Evolutionary conservation across 176 grass and related monocot genomes (phyloP), one percentile per base, ranked within the genome.

Genomic region (Luzula sylvatica): DNA sequence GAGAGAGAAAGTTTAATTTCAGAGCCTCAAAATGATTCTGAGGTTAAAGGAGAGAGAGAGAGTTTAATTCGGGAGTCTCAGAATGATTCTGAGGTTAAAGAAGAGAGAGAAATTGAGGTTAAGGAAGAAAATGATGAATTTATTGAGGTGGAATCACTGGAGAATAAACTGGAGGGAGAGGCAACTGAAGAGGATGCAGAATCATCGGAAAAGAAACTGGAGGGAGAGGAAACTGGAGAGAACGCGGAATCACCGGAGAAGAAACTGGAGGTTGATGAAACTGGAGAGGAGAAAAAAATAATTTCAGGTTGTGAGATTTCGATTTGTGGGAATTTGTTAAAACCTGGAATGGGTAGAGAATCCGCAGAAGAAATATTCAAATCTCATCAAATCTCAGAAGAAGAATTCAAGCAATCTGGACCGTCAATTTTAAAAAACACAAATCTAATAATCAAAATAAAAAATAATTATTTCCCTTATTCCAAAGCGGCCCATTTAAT

Each of bases 401-500:
- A 80, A 26, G 75, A 80, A 55, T 80, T 90, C 55, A 83, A 73
- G 69, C 58, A 66, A 69, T 92, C 93, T 74, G 93, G 86, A 28
- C 38, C 42, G 23, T 75, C 93, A 22, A 80, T 98, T 54, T 68
- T 98, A 40, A 90, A 87, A 77, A 83, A 87, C 68, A 70, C 46
- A 42, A 92, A 98, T 65, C 82, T 98, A 66, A 71, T 98, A 32
- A 60, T 98, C 54, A 92, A 69, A 98, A 43, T 66, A 72, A 81
- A 68, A 46, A 55, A 76, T 39, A 80, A 80, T 23, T 98, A 83
- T 76, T 90, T 92, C 52, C 29, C 45, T 29, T 98, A 85, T 85
- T 71, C 46, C 68, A 87, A 87, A 73, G 69, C 68, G 76, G 77
- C 78, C 64, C 93, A 90, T 73, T 22, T 92, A 58, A 58, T 98